Percentiles rank a stretch among this genome's conserved stretches.
phyloP scores from a whole-genome alignment of 2,329 filamentous ascomycete genomes.

The Fusarium metavorans region DNA sequence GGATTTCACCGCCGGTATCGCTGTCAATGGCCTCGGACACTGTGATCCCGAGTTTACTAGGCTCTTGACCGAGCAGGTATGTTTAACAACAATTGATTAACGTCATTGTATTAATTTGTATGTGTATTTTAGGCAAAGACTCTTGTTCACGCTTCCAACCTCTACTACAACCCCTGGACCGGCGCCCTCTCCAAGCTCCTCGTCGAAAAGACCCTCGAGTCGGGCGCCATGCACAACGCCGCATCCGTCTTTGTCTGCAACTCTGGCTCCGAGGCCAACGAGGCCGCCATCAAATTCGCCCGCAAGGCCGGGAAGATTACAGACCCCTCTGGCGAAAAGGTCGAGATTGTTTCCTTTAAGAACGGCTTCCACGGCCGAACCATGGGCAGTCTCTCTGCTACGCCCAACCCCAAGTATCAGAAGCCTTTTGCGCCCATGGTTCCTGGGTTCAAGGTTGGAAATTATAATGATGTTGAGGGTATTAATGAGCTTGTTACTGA shows the following conservation, averaged over 20 bases:
- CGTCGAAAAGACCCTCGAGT: conserved; percentile 81
- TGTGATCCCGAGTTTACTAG: conserved; percentile 83
- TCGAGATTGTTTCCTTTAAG: conserved; percentile 90
- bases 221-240: conserved; percentile 85
- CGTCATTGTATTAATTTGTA: too few relatives aligned
- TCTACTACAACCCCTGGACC: conserved; percentile 98
- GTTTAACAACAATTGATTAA: not conserved
- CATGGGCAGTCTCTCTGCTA: conserved; percentile 95
- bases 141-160: conserved; percentile 91
- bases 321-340: conserved; percentile 78
- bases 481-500: conserved; percentile 82
- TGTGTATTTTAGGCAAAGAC: too few relatives aligned
- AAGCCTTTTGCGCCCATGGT: conserved; percentile 95
- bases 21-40: conserved; percentile 93
- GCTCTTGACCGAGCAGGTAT: conserved; percentile 82
- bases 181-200: conserved; percentile 88
- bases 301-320: conserved; percentile 86
- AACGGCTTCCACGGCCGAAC: conserved; percentile 96
- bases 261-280: conserved; percentile 96
- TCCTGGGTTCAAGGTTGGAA: conserved; percentile 89
- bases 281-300: conserved; percentile 97
- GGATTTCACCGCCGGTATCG: conserved; percentile 96
- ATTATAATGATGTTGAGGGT: conserved; percentile 82
- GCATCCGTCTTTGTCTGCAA: conserved; percentile 92
- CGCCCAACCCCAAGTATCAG: conserved; percentile 98